Base-by-base conservation (phyloP, 495 filamentous ascomycete species). In the Cercophora sp. region DNA sequence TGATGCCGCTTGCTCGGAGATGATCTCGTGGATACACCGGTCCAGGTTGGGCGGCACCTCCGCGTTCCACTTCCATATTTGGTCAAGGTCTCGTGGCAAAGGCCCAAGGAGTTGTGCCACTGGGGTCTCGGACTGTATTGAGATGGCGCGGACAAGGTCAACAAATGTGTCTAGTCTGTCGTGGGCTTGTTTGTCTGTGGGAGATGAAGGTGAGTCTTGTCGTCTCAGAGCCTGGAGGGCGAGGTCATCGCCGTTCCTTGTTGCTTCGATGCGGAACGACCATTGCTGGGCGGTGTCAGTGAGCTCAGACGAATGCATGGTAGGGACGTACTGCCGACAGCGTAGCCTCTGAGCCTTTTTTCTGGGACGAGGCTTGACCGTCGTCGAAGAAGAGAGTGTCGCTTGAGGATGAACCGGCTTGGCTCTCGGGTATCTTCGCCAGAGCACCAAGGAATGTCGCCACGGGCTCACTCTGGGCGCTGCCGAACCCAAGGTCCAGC, bases 1-100 rank as follows among this genome's bases (percentile, higher is more conserved):
- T 25, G 48, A 51, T 13, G 32, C 49, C 26, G 62, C 61, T 43
- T 65, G 64, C 11, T 64, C 58, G 15, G 58, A 61, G 43, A 74
- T 67, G 48, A 71, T 48, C 24, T 73, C 67, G 40, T 74, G 70
- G 62, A 74, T 72, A 36, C 67, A 71, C 13, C 29, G 29, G 13
- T 32, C 29, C 8, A 32, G 55, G 19, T 54, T 61, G 3, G 66
- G 61, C n/a, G 70, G 71, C 18, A 72, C 39, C n/a, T 59, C 59
- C 24, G 62, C 56, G 49, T 74, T 74, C 68, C 67, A 72, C 18
- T 35, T 34, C 71, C 71, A 74, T 52, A 74, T 62, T 36, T 67
- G 63, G 40, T 65, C 62, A 5, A 71, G 36, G 16, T 66, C 64
- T 13, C 51, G 37, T 0, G 35, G 0, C 13, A 60, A 41, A 0